These are phyloP conservation scores for Graphilbum fragrans DNA, from an alignment of 2,329 filamentous ascomycete species.

Conservation along the genomic window DNA sequence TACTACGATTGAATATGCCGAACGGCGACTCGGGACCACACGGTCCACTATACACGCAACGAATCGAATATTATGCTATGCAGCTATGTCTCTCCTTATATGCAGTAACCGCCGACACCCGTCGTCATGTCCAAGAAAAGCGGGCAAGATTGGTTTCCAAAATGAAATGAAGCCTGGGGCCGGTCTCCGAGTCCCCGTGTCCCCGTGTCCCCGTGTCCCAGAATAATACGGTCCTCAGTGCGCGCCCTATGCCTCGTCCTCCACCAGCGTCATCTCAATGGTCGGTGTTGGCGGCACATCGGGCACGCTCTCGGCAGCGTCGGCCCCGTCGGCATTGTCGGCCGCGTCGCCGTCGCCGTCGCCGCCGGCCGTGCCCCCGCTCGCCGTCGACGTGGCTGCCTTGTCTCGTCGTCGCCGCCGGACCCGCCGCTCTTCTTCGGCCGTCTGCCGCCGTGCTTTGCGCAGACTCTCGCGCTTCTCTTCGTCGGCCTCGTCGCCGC, in stretches of 20 bases:
- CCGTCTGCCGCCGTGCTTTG: slow-evolving; percentile 52
- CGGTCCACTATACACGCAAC: no score
- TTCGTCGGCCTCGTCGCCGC: slow-evolving; percentile 40
- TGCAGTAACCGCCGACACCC: no score
- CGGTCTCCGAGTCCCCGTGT: no score
- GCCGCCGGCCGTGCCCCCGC: background rate
- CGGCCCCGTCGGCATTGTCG: background rate
- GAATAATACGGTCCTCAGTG: no score
- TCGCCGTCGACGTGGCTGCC: slow-evolving; percentile 16
- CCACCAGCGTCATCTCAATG: slow-evolving; percentile 11
- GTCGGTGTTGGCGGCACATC: background rate
- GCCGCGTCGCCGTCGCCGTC: background rate
- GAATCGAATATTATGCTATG: no score
- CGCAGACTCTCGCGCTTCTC: slow-evolving; percentile 50
- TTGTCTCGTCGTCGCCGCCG: slow-evolving; percentile 56
- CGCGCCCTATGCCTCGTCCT: slow-evolving; percentile 18
- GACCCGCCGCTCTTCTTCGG: slow-evolving; percentile 63
- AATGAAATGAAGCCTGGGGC: no score
- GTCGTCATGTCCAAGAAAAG: no score
- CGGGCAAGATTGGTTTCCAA: no score
- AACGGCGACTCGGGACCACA: no score
- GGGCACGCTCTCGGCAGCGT: background rate
- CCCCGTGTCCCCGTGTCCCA: no score
- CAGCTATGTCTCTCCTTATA: no score
- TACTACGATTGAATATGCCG: no score